A percentile compares a stretch with the other conserved stretches of the same genome.
phyloP scores from a whole-genome alignment of 768 basidiomycete species.

The Leucosporidium yakuticum region DNA sequence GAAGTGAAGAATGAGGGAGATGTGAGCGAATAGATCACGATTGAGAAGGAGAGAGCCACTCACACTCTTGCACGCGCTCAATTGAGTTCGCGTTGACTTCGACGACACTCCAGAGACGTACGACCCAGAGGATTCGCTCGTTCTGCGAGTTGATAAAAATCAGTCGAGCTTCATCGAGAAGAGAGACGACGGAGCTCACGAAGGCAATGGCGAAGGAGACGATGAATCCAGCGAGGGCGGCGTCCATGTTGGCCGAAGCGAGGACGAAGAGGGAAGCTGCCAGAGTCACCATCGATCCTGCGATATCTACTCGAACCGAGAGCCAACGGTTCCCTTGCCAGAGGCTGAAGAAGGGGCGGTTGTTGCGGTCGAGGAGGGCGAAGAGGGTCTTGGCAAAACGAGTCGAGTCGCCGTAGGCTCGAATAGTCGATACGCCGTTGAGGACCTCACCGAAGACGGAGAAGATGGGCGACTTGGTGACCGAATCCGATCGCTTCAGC shows the following conservation, averaged over 20 bases:
- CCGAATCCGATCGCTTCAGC: conserved; percentile 45
- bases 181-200: conserved; percentile 17
- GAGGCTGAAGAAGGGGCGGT: conserved; percentile 45
- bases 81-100: conserved; percentile 47
- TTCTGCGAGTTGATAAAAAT: conserved; percentile 40
- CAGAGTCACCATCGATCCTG: conserved; percentile 43
- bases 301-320: conserved; percentile 38
- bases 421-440: conserved; percentile 45
- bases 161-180: not conserved
- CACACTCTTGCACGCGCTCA: conserved; percentile 44
- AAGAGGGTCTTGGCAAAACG: conserved; percentile 45
- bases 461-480: conserved; percentile 45
- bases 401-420: conserved; percentile 46
- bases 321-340: conserved; percentile 41
- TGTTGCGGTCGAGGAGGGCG: conserved; percentile 44
- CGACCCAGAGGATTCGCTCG: conserved; percentile 47
- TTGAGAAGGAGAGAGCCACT: not conserved
- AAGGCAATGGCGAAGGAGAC: conserved; percentile 38
- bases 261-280: conserved; percentile 22
- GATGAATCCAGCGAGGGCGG: conserved; percentile 43
- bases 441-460: conserved; percentile 45
- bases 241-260: conserved; percentile 40
- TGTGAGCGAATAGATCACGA: conserved; percentile 59
- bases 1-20: conserved; percentile 47
- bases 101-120: conserved; percentile 42